phyloP scores from a whole-genome alignment of 495 filamentous ascomycete genomes.

The Tuber magnatum region DNA sequence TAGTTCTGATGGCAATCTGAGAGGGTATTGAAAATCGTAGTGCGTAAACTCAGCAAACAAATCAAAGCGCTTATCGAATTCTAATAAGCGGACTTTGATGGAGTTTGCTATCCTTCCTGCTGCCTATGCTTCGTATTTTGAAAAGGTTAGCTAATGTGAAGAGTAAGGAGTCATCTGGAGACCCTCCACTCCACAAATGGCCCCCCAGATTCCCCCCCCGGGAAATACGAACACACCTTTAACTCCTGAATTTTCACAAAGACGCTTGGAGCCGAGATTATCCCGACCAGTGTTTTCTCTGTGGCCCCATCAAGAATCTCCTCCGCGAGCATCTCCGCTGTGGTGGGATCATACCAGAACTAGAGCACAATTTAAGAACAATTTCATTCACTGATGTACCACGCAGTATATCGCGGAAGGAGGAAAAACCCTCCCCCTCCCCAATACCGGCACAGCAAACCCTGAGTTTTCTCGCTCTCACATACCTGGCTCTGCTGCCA shows the following conservation, averaged over 20 bases:
- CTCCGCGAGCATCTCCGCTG: conserved; percentile 55
- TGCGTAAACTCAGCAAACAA: conserved; percentile 62
- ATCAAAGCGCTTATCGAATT: conserved; percentile 64
- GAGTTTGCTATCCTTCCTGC: conserved; percentile 37
- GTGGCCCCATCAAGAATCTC: conserved; percentile 55
- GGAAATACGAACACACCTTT: conserved; percentile 21
- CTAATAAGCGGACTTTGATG: conserved; percentile 53
- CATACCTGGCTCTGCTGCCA: conserved; percentile 79
- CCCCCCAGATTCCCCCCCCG: not conserved
- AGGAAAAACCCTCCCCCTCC: not conserved
- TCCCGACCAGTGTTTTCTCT: conserved; percentile 52
- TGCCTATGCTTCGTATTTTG: conserved; percentile 9
- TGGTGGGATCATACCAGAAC: conserved; percentile 61
- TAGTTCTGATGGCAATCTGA: conserved; percentile 52
- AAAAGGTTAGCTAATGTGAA: not conserved
- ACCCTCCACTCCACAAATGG: not conserved
- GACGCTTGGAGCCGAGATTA: conserved; percentile 68
- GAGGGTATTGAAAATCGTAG: conserved; percentile 65
- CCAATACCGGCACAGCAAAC: not conserved
- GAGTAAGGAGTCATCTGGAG: not conserved
- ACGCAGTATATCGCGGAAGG: not conserved
- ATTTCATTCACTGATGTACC: not conserved
- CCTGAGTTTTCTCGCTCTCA: conserved; percentile 38
- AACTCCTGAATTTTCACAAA: conserved; percentile 58
- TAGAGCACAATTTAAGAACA: not conserved